Percentiles rank a stretch among this genome's conserved stretches.
These are phyloP conservation scores for Rosellinia necatrix DNA, from an alignment of 2,329 filamentous ascomycete genomes.

Conservation along the genomic window DNA sequence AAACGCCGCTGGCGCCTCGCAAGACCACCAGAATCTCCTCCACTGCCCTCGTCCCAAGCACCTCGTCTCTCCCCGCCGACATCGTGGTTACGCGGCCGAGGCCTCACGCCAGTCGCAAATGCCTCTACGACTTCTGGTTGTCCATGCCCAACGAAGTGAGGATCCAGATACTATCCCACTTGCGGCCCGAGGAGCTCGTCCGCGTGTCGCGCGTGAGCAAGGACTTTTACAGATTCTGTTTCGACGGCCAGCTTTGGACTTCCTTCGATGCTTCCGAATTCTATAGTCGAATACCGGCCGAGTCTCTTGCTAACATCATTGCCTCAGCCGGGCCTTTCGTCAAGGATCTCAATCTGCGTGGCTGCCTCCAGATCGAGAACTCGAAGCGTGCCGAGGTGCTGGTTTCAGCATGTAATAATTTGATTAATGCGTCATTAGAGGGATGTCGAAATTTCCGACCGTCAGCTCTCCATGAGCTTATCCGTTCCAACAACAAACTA, in stretches of 20 bases:
- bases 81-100: conserved; percentile 52
- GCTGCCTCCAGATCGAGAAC: conserved; percentile 86
- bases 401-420: conserved; percentile 82
- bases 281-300: conserved; percentile 83
- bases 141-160: conserved; percentile 82
- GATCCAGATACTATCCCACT: conserved; percentile 74
- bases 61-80: conserved; percentile 67
- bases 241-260: conserved; percentile 93
- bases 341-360: conserved; percentile 85
- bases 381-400: conserved; percentile 78
- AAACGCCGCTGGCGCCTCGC: conserved; percentile 55
- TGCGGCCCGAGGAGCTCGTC: conserved; percentile 81
- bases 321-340: conserved; percentile 86
- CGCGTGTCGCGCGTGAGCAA: conserved; percentile 77
- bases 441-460: conserved; percentile 84
- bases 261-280: conserved; percentile 83
- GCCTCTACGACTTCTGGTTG: conserved; percentile 72
- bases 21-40: conserved; percentile 57
- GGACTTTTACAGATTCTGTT: conserved; percentile 80
- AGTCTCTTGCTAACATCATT: conserved; percentile 84
- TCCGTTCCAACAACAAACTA: conserved; percentile 74
- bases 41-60: conserved; percentile 48
- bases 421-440: conserved; percentile 86
- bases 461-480: conserved; percentile 76
- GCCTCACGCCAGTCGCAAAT: conserved; percentile 39